A percentile compares a stretch with the other conserved stretches of the same genome.
Conservation (phyloP, 495 filamentous ascomycete species). For the Rhypophila decipiens region DNA sequence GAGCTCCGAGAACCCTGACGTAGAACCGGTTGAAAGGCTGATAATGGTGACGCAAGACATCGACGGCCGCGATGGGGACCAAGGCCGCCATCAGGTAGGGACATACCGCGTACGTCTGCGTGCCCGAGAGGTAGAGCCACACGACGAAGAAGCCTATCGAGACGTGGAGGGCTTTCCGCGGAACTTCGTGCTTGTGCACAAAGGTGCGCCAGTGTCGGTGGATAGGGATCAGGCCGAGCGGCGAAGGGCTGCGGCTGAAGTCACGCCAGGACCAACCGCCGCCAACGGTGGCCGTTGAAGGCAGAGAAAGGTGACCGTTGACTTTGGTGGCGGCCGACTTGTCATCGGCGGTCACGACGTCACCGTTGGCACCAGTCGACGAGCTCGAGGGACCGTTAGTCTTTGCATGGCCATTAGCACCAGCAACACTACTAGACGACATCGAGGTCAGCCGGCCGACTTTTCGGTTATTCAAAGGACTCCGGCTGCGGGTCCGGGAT, state of each 20-base stretch:
- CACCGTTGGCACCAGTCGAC: conserved; percentile 14
- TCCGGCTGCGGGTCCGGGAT: conserved; percentile 44
- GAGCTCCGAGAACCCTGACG: conserved; percentile 70
- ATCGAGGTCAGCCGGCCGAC: conserved; percentile 37
- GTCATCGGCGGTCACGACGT: neutral
- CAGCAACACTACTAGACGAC: conserved; percentile 2
- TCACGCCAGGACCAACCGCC: conserved; percentile 64
- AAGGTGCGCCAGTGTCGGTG: conserved; percentile 69
- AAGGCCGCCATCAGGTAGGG: conserved; percentile 76
- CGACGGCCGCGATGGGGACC: conserved; percentile 80
- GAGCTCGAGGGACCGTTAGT: neutral
- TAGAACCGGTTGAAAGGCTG: conserved; percentile 81
- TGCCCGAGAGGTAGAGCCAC: conserved; percentile 69
- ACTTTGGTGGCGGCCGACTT: conserved; percentile 24
- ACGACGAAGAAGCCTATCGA: conserved; percentile 93
- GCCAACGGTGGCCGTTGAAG: conserved; percentile 52
- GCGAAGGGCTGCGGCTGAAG: conserved; percentile 81
- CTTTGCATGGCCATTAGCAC: conserved; percentile 9
- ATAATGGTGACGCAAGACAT: conserved; percentile 74
- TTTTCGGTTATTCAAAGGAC: conserved; percentile 44
- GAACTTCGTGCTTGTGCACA: conserved; percentile 72
- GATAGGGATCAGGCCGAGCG: conserved; percentile 90
- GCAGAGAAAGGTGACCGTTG: conserved; percentile 15
- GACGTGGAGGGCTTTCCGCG: conserved; percentile 73
- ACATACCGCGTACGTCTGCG: conserved; percentile 67